These are phyloP conservation scores for Gracilaria gracilis DNA, from an alignment of 23 red algal species.

Conservation along the genomic window DNA sequence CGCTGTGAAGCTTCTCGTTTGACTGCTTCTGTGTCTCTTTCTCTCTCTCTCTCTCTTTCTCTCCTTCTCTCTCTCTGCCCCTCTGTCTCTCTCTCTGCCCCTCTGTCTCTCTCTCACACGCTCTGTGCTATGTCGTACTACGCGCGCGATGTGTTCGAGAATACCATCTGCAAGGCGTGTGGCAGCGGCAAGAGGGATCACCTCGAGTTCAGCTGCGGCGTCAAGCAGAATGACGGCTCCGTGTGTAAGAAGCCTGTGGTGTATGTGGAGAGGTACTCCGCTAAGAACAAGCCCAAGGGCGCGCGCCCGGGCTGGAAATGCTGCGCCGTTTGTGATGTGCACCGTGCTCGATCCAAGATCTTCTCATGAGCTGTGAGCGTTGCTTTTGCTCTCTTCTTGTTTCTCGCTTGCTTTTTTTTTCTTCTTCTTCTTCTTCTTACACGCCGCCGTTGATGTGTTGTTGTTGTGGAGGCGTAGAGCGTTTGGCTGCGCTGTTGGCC, in stretches of 20 bases:
- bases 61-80: too few species aligned
- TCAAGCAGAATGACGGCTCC: slow-evolving; percentile 12
- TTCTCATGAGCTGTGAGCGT: slow-evolving; percentile 1
- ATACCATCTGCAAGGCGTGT: slow-evolving; percentile 26
- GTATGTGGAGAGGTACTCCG: slow-evolving; percentile 13
- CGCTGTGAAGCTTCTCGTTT: too few species aligned
- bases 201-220: slow-evolving; percentile 23
- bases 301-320: slow-evolving; percentile 14
- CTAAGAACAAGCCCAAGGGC: slow-evolving; percentile 16
- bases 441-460: neutral
- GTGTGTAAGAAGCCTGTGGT: slow-evolving; percentile 3
- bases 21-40: too few species aligned
- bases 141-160: slow-evolving; percentile 5
- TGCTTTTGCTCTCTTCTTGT: neutral
- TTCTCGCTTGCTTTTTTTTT: neutral
- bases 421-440: neutral
- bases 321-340: slow-evolving; percentile 15
- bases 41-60: too few species aligned
- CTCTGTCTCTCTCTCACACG: neutral
- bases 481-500: too few species aligned
- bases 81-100: too few species aligned
- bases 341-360: slow-evolving; percentile 17
- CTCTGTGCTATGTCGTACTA: slow-evolving; percentile 1
- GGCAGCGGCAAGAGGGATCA: slow-evolving; percentile 13
- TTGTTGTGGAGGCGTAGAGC: neutral